Conservation (phyloP, 2,329 filamentous ascomycete genomes). For the Aspergillus sp. region DNA sequence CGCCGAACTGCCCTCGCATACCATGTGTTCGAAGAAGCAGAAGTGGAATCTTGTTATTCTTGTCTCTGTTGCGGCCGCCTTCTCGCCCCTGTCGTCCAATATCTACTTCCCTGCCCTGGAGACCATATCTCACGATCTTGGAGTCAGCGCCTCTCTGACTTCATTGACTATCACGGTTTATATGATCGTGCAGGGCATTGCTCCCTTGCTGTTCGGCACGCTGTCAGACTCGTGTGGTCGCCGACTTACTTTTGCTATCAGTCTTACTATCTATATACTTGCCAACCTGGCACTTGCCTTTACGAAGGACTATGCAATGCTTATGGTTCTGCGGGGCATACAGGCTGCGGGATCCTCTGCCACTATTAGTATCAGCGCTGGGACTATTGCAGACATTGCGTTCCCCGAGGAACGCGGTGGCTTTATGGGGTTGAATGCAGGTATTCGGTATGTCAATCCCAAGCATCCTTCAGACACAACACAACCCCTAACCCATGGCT, state of each 20-base stretch:
- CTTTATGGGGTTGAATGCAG: conserved; percentile 40
- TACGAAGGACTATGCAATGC: conserved; percentile 11
- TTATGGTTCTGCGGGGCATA: conserved; percentile 7
- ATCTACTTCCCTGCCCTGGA: conserved; percentile 49
- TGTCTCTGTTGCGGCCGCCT: conserved; percentile 12
- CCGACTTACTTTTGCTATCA: conserved; percentile 46
- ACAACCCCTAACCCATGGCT: neutral
- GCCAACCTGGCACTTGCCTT: conserved; percentile 48
- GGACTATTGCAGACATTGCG: conserved; percentile 45
- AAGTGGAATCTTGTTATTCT: conserved; percentile 41
- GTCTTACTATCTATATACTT: conserved; percentile 49
- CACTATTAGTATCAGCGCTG: conserved; percentile 27
- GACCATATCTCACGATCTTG: conserved; percentile 25
- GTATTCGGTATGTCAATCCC: conserved; percentile 18
- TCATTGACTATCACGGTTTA: conserved; percentile 46
- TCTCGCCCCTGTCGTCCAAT: conserved; percentile 46
- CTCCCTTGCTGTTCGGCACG: conserved; percentile 51
- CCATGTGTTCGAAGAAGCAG: conserved; percentile 17
- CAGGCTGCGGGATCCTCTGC: conserved; percentile 11
- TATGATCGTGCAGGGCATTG: conserved; percentile 54
- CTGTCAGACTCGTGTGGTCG: conserved; percentile 51
- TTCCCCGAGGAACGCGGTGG: conserved; percentile 39
- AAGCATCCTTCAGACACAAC: too few species aligned
- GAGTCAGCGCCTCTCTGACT: conserved; percentile 29
- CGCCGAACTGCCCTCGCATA: too few species aligned